phyloP scores from a whole-genome alignment of 1,284 basidiomycete species.

The Rhodotorula sp. region DNA sequence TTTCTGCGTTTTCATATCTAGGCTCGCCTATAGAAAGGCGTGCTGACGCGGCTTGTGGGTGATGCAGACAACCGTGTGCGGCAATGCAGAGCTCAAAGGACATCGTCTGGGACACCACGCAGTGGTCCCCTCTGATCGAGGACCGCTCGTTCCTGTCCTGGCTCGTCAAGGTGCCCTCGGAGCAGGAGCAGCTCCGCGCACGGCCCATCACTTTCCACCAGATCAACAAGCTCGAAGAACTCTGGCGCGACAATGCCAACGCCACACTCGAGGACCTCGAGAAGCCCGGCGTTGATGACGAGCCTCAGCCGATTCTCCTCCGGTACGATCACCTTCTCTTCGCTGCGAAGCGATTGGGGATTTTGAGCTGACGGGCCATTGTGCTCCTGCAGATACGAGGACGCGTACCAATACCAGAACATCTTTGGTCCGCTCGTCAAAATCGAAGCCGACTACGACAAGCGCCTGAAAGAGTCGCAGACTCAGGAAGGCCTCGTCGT shows the following conservation, averaged over 20 bases:
- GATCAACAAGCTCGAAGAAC: constrained; percentile 94
- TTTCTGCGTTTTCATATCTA: constrained; percentile 12
- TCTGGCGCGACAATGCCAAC: constrained; percentile 94
- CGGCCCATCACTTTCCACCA: constrained; percentile 94
- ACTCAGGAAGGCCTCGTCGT: constrained; percentile 95
- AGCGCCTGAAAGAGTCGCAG: constrained; percentile 94
- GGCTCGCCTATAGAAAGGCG: background rate
- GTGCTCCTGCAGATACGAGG: constrained; percentile 68
- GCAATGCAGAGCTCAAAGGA: constrained; percentile 84
- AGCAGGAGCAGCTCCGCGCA: constrained; percentile 90
- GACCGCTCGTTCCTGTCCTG: constrained; percentile 97
- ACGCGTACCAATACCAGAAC: constrained; percentile 99
- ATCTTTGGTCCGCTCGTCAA: constrained; percentile 98
- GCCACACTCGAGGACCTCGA: constrained; percentile 96
- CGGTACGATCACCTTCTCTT: constrained; percentile 51
- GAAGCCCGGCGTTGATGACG: constrained; percentile 93
- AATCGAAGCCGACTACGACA: constrained; percentile 99
- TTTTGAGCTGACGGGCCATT: background rate
- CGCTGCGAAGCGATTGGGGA: no score
- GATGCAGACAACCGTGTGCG: constrained; percentile 85
- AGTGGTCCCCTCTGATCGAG: constrained; percentile 98
- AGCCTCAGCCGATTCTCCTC: constrained; percentile 84
- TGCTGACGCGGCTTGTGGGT: no score
- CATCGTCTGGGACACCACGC: constrained; percentile 95
- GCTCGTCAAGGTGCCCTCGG: constrained; percentile 95